These are phyloP conservation scores for Leccinum rimulosum DNA, from an alignment of 768 basidiomycete species.

Conservation along the genomic window DNA sequence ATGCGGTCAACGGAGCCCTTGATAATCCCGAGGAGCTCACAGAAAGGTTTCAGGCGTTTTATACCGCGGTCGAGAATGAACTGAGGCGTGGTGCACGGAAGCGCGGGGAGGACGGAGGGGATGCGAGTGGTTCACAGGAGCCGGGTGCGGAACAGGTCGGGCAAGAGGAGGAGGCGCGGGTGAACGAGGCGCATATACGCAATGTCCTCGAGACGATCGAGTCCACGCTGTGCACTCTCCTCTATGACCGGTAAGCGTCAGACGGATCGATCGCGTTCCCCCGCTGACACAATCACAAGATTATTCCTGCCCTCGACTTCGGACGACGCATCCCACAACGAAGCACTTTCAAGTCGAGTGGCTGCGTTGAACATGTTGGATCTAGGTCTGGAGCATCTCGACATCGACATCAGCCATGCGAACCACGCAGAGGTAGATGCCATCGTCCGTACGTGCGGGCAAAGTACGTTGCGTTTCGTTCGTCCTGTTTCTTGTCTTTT, in stretches of 20 bases:
- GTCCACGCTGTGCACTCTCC: constrained; percentile 60
- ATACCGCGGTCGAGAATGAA: constrained; percentile 63
- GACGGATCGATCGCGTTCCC: background rate
- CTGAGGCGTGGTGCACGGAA: constrained; percentile 33
- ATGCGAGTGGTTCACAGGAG: constrained; percentile 16
- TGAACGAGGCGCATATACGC: constrained; percentile 50
- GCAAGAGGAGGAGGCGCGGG: constrained; percentile 25
- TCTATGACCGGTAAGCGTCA: constrained; percentile 74
- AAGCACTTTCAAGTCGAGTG: constrained; percentile 82
- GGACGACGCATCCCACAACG: constrained; percentile 87
- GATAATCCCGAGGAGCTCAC: constrained; percentile 52
- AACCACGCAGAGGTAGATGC: constrained; percentile 50
- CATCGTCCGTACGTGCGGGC: constrained; percentile 72
- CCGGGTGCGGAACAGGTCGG: constrained; percentile 6
- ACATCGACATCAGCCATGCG: constrained; percentile 65
- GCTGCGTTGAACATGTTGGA: constrained; percentile 92
- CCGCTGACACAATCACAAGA: constrained; percentile 36
- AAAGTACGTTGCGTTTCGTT: constrained; percentile 50
- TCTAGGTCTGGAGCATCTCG: constrained; percentile 83
- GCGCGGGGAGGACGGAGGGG: constrained; percentile 10
- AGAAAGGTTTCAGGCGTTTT: constrained; percentile 69
- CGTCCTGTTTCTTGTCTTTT: constrained; percentile 25
- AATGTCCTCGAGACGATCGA: constrained; percentile 75
- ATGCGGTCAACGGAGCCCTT: constrained; percentile 40
- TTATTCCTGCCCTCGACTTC: constrained; percentile 73